These are phyloP conservation scores for Durotheca rogersii DNA, from an alignment of 495 filamentous ascomycete genomes.

Conservation along the genomic window DNA sequence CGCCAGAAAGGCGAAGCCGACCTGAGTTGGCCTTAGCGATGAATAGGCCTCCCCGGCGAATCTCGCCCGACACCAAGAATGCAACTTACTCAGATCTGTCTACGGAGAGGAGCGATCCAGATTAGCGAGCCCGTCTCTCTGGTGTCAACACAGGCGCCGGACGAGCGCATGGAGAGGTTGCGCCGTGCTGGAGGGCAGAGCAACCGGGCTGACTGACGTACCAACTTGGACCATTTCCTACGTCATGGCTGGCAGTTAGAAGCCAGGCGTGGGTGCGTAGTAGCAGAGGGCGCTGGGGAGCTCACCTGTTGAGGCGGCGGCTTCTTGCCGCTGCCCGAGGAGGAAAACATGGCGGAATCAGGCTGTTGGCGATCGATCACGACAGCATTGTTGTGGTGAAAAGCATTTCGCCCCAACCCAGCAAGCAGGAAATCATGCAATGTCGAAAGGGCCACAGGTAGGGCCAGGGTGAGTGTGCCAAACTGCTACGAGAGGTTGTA, in stretches of 20 bases:
- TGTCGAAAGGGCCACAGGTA: background rate
- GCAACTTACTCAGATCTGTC: slow-evolving; percentile 63
- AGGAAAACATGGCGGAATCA: slow-evolving; percentile 53
- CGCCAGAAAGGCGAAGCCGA: slow-evolving; percentile 91
- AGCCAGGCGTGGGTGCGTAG: too few species aligned
- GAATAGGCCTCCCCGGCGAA: background rate
- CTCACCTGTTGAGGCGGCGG: slow-evolving; percentile 67
- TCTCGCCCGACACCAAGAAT: slow-evolving; percentile 1
- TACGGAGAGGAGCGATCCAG: slow-evolving; percentile 34
- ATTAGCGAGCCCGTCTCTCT: slow-evolving; percentile 21
- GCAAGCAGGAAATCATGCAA: background rate
- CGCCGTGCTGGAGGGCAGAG: too few species aligned
- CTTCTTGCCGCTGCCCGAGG: slow-evolving; percentile 64
- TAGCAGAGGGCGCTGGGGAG: too few species aligned
- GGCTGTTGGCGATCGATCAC: slow-evolving; percentile 21
- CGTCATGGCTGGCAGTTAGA: slow-evolving; percentile 36
- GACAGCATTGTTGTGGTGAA: slow-evolving; percentile 27
- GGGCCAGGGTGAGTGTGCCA: background rate
- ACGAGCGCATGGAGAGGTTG: slow-evolving; percentile 19
- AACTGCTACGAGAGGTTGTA: background rate
- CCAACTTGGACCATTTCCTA: slow-evolving; percentile 99
- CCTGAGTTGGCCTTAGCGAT: slow-evolving; percentile 45
- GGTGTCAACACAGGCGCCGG: slow-evolving; percentile 12
- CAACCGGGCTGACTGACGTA: slow-evolving; percentile 53
- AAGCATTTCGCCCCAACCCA: slow-evolving; percentile 4